These are phyloP conservation scores for Craterostigma plantagineum DNA, from an alignment of 257 asterid species.

Conservation along the genomic window DNA sequence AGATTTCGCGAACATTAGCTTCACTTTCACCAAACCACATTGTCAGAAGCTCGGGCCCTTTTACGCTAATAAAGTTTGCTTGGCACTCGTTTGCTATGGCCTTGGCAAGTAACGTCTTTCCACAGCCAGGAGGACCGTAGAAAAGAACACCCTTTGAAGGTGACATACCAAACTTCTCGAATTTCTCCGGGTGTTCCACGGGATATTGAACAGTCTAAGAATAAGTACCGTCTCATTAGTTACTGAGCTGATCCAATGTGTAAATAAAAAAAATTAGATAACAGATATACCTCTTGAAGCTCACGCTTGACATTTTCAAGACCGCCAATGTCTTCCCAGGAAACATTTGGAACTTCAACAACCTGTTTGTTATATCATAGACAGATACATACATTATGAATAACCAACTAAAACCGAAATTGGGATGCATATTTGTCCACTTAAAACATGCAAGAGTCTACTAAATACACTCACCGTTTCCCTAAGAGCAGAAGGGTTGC, in stretches of 20 bases:
- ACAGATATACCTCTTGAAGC: conserved; percentile 83
- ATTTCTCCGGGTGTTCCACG: conserved; percentile 50
- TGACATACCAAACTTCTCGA: conserved; percentile 50
- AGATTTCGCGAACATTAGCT: conserved; percentile 52
- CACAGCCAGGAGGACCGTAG: conserved; percentile 62
- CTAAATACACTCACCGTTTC: conserved; percentile 45
- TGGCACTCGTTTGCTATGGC: conserved; percentile 58
- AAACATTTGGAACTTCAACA: conserved; percentile 76
- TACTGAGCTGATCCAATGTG: neutral
- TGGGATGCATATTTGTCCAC: neutral
- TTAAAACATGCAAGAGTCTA: too few relatives aligned
- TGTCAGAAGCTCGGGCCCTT: conserved; percentile 54
- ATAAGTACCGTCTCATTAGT: conserved; percentile 5
- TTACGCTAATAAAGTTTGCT: conserved; percentile 41
- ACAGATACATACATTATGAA: neutral
- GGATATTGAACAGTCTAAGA: conserved; percentile 49
- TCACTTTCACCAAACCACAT: conserved; percentile 75
- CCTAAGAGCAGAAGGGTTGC: conserved; percentile 92
- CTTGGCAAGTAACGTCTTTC: conserved; percentile 48
- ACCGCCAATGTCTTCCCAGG: conserved; percentile 88
- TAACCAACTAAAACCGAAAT: neutral
- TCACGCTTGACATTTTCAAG: conserved; percentile 82
- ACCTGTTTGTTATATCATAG: conserved; percentile 23
- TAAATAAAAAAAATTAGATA: too few relatives aligned
- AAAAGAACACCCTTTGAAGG: conserved; percentile 53